Percentiles rank a stretch among this genome's conserved stretches.
These are phyloP conservation scores for Phytomonas sp. DNA, from an alignment of 208 protist species.

Conservation along the genomic window DNA sequence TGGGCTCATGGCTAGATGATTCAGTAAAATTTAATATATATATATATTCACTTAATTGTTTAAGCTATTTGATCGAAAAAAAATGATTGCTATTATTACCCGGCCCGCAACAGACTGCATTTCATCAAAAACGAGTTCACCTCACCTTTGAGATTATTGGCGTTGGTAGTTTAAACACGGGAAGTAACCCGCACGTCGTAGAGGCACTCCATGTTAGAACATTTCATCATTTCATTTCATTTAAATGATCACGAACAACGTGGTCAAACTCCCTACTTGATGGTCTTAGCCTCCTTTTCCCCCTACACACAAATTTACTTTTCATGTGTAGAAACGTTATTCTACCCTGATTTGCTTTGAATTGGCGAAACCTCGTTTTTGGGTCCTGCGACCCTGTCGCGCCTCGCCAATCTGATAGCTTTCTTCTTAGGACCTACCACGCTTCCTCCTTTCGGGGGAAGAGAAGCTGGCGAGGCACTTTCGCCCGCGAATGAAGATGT, in stretches of 20 bases:
- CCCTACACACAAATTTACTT: too few species aligned
- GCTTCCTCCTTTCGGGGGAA: background rate
- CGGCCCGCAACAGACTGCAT: background rate
- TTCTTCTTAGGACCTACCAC: background rate
- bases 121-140: background rate
- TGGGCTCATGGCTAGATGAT: background rate
- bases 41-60: background rate
- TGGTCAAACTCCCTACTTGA: background rate
- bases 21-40: background rate
- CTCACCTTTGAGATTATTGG: background rate
- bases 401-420: background rate
- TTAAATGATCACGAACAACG: background rate
- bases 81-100: background rate
- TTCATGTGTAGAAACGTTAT: too few species aligned
- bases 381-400: background rate
- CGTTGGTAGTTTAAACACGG: background rate
- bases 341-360: background rate
- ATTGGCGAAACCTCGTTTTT: background rate
- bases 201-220: background rate
- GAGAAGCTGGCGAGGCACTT: background rate
- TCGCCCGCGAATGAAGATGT: background rate
- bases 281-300: background rate
- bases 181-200: background rate
- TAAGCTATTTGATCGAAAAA: background rate
- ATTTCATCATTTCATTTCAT: background rate